Evolutionary conservation across 345 rosid genomes (phyloP), one percentile per base, ranked within the genome.

Genomic region (Lumnitzera littorea): DNA sequence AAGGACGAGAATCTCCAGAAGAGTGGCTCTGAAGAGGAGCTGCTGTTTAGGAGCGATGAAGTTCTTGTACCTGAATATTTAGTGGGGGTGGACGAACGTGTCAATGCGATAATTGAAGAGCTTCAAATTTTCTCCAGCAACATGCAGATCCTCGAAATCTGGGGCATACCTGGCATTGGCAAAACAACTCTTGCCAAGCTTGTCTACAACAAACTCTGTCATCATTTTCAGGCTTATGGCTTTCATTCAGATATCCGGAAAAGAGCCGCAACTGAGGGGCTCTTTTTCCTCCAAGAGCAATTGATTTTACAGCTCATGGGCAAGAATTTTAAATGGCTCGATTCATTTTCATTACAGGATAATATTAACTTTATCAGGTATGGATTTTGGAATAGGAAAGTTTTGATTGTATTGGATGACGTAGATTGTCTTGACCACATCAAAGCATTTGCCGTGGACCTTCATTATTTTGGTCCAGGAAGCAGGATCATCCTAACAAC

Each of bases 151-250:
- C 3, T 53, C 3, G 58, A 27, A 62, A 53, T 62, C 57, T 51
- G 54, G 0, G 58, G 66, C 12, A 0, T 24, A 43, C 36, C 49
- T 11, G 66, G 66, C 5, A 15, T 53, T 12, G 66, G 66, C n/a
- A 62, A 62, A 31, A 62, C 16, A 11, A 62, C 66, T 46, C 23
- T 62, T 9, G 52, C 66, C 15, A 62, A 62, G 57, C 9, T 62
- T n/a, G 29, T 62, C 1, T 62, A 53, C 46, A 62, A 62, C 52
- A 13, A 62, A 5, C 1, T 62, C 20, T 53, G 4, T 17, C 17
- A 0, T 0, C 14, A 36, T 15, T 62, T 52, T 53, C 0, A 1
- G 11, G 0, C 41, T 12, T 62, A 24, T 51, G 25, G 51, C 17
- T 53, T 62, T 29, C 11, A 46, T 8, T 17, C 24, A 0, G 25